Evolutionary conservation across 2,329 filamentous ascomycete genomes (phyloP).

Genomic region (Aspergillus floridensis): DNA sequence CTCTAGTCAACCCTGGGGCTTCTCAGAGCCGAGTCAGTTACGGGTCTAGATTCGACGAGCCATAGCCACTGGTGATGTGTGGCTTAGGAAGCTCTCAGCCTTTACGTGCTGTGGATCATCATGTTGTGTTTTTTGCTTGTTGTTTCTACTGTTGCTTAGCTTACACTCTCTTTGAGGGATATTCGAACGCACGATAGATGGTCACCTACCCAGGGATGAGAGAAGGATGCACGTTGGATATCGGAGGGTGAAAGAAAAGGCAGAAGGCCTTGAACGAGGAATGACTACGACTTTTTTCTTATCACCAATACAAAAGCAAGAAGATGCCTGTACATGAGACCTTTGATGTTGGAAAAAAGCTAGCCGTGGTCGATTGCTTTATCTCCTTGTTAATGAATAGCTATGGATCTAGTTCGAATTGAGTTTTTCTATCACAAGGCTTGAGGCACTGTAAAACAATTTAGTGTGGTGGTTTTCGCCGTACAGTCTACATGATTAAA

Average conservation of each 20-base stretch:
- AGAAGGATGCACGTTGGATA: background rate
- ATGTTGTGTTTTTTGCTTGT: background rate
- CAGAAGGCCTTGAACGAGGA: conserved; percentile 20
- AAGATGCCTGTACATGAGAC: conserved; percentile 30
- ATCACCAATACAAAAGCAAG: conserved; percentile 13
- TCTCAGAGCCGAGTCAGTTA: background rate
- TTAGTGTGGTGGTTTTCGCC: too few relatives aligned
- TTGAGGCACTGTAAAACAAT: too few relatives aligned
- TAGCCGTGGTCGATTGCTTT: conserved; percentile 24
- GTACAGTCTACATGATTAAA: too few relatives aligned
- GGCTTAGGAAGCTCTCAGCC: background rate
- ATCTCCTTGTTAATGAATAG: conserved; percentile 14
- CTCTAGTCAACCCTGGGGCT: background rate
- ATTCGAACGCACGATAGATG: background rate
- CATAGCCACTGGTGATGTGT: background rate
- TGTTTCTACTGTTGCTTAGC: background rate
- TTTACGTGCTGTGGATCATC: background rate
- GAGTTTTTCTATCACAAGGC: background rate
- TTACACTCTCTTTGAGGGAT: background rate
- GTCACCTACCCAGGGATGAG: background rate
- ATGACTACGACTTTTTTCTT: conserved; percentile 27
- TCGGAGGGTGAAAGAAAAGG: background rate
- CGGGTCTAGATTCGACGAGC: background rate
- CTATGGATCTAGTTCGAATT: conserved; percentile 16
- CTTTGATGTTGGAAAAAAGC: conserved; percentile 10